These are phyloP conservation scores for Lasiodiplodia sp. DNA, from an alignment of 2,329 filamentous ascomycete genomes.

Conservation along the genomic window DNA sequence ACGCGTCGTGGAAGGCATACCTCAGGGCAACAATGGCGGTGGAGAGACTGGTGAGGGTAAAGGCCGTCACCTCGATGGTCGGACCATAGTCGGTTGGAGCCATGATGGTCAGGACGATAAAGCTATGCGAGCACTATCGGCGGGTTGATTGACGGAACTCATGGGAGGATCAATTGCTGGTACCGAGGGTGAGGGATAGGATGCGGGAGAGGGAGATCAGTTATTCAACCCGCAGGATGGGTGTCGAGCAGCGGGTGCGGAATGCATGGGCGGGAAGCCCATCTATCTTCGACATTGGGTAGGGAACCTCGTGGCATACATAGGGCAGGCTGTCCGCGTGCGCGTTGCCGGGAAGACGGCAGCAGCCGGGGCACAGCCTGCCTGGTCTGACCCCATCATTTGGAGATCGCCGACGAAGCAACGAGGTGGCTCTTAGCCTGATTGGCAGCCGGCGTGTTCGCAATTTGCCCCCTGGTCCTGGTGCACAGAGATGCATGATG, in stretches of 20 bases:
- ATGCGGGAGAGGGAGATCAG: conserved; percentile 9
- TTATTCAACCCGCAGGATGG: conserved; percentile 13
- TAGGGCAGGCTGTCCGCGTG: conserved; percentile 9
- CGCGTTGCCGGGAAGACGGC: conserved; percentile 2
- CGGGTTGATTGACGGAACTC: conserved; percentile 1
- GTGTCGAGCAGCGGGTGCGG: conserved; percentile 9
- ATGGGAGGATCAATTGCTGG: conserved; percentile 11
- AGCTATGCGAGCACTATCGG: conserved; percentile 5
- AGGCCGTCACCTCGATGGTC: conserved; percentile 16
- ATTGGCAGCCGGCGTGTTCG: conserved; percentile 19
- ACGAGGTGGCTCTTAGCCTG: conserved; percentile 4
- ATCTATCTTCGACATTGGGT: conserved; percentile 18
- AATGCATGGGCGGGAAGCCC: conserved; percentile 11
- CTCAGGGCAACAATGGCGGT: conserved; percentile 24
- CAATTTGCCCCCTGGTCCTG: conserved; percentile 15
- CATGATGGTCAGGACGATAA: background rate
- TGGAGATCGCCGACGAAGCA: conserved; percentile 27
- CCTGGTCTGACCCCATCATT: conserved; percentile 18
- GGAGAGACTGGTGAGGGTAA: conserved; percentile 22
- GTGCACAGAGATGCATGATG: conserved; percentile 17
- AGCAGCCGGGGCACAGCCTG: conserved; percentile 16
- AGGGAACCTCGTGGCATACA: conserved; percentile 19
- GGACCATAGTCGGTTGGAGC: conserved; percentile 20
- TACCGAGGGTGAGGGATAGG: background rate
- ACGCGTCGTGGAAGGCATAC: background rate